Evolutionary conservation across 1,284 basidiomycete species (phyloP).

Genomic region (Microstroma glucosiphilum): DNA sequence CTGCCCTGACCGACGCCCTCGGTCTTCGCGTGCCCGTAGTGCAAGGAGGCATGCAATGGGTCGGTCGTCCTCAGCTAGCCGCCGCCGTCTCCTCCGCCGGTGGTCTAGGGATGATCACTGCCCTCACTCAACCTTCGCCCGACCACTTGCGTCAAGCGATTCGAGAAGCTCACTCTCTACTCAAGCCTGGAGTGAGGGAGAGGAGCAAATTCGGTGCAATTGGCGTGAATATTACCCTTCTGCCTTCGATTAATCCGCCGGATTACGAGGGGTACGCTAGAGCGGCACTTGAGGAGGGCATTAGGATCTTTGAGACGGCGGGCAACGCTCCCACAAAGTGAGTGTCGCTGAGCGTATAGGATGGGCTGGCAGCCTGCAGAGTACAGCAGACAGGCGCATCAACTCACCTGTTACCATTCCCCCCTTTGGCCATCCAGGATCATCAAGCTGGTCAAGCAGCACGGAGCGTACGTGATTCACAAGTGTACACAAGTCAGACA

Average conservation of each 20-base stretch:
- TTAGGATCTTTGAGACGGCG: conserved; percentile 84
- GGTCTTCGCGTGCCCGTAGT: conserved; percentile 50
- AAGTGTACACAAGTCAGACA: conserved; percentile 70
- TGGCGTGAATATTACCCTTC: conserved; percentile 84
- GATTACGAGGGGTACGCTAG: conserved; percentile 78
- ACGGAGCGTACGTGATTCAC: conserved; percentile 72
- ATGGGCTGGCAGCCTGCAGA: too few relatives aligned
- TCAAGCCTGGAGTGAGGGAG: conserved; percentile 25
- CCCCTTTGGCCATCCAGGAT: conserved; percentile 58
- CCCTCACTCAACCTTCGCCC: conserved; percentile 75
- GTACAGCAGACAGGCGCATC: too few relatives aligned
- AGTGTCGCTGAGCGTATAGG: not conserved
- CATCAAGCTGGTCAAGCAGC: conserved; percentile 71
- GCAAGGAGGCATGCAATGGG: conserved; percentile 57
- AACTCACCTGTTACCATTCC: too few relatives aligned
- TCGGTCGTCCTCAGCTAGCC: conserved; percentile 66
- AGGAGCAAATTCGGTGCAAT: conserved; percentile 38
- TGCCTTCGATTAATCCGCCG: conserved; percentile 83
- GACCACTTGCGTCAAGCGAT: conserved; percentile 79
- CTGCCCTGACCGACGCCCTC: conserved; percentile 49
- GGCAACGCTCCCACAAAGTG: conserved; percentile 63
- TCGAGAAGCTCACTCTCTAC: conserved; percentile 60
- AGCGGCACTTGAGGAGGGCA: conserved; percentile 79
- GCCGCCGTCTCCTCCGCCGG: conserved; percentile 81
- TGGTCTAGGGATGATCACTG: conserved; percentile 80